phyloP scores from a whole-genome alignment of 495 filamentous ascomycete genomes.

The Penicillium odoratum region DNA sequence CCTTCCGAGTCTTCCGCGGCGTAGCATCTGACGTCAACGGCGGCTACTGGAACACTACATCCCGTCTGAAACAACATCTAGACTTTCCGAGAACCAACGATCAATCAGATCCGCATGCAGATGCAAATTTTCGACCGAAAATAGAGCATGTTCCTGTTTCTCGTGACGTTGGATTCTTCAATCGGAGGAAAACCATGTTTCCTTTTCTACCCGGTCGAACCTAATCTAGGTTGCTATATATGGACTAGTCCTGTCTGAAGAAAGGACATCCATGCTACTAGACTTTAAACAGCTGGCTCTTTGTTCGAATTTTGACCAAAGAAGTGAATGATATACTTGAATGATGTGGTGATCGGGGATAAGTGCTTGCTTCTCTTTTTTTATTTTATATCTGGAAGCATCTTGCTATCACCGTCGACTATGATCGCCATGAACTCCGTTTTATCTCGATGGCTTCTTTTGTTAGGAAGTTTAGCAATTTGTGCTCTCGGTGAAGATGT shows the following conservation, averaged over 20 bases:
- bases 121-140: constrained; percentile 4
- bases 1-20: constrained; percentile 2
- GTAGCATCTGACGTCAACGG: constrained; percentile 37
- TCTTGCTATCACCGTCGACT: not conserved
- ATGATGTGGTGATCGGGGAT: constrained; percentile 4
- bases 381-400: not conserved
- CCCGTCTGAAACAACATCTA: constrained; percentile 25
- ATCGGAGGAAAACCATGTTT: constrained; percentile 4
- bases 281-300: not conserved
- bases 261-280: not conserved
- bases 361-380: not conserved
- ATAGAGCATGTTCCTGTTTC: not conserved
- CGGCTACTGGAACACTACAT: constrained; percentile 29
- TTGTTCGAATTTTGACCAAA: not conserved
- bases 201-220: not conserved
- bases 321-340: not conserved
- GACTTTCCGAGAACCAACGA: constrained; percentile 18
- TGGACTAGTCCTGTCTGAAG: not conserved
- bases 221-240: not conserved
- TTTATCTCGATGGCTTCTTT: not conserved
- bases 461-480: not conserved
- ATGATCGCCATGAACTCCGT: constrained; percentile 9
- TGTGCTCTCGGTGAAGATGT: constrained; percentile 8
- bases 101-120: constrained; percentile 9
- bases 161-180: constrained; percentile 7